phyloP scores from a whole-genome alignment of 495 filamentous ascomycete species.

The Mytilinidion resinicola region DNA sequence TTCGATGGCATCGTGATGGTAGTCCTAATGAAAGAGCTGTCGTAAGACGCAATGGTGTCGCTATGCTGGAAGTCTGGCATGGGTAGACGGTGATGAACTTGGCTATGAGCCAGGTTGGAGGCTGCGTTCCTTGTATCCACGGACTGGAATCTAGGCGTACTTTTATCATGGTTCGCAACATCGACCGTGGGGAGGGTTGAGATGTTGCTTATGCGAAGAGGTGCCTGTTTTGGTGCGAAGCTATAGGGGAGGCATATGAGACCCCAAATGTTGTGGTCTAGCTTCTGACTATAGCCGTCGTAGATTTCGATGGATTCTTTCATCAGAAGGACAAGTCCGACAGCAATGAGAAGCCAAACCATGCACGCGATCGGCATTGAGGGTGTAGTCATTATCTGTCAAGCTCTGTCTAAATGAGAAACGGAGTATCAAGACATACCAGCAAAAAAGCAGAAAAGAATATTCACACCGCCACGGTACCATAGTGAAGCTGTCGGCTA shows the following conservation, averaged over 20 bases:
- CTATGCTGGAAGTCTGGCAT: background rate
- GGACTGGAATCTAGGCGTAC: too few relatives aligned
- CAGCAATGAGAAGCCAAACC: conserved; percentile 3
- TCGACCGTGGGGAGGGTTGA: background rate
- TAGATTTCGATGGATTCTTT: conserved; percentile 11
- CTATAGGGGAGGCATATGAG: background rate
- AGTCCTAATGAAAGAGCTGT: background rate
- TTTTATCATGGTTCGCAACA: too few relatives aligned
- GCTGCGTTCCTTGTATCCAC: too few relatives aligned
- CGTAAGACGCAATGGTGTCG: background rate
- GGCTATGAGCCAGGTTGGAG: background rate
- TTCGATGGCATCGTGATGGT: conserved; percentile 5
- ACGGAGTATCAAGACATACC: background rate
- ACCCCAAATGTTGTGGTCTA: background rate
- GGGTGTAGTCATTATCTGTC: background rate
- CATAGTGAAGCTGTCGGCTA: conserved; percentile 3
- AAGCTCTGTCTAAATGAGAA: background rate
- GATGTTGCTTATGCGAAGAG: background rate
- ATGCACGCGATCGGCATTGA: conserved; percentile 9
- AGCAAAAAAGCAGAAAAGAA: conserved; percentile 4
- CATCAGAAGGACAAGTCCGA: conserved; percentile 1
- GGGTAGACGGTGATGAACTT: background rate
- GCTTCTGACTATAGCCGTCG: background rate
- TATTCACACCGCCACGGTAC: conserved; percentile 9
- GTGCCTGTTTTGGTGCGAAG: background rate